Conservation (phyloP, 148 eudicot genomes). For the Euryodendron excelsum region DNA sequence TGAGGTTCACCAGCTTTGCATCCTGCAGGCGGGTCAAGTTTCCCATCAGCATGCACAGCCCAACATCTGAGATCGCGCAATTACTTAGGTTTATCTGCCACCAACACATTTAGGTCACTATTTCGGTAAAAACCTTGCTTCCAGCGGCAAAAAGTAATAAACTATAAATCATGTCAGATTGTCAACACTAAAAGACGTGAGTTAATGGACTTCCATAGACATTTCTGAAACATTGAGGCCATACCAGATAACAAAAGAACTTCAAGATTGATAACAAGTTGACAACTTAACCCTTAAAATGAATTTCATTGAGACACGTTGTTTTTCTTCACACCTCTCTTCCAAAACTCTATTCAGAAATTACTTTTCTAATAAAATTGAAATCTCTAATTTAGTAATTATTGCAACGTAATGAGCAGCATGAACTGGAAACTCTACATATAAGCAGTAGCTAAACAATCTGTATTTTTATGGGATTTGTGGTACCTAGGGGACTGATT, state of each 20-base stretch:
- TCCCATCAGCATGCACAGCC: constrained; percentile 64
- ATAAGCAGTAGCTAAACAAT: background rate
- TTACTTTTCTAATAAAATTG: background rate
- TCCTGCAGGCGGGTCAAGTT: constrained; percentile 68
- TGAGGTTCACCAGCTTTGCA: constrained; percentile 61
- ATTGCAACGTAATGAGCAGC: background rate
- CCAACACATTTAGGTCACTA: constrained; percentile 18
- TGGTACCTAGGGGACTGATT: background rate
- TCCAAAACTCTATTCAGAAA: no score
- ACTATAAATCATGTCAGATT: background rate
- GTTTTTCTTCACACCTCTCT: background rate
- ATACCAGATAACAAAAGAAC: background rate
- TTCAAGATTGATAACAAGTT: background rate
- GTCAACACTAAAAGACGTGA: background rate
- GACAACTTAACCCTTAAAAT: background rate
- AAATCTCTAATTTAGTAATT: background rate
- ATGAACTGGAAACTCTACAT: background rate
- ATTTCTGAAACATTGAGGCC: background rate
- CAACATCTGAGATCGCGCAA: constrained; percentile 58
- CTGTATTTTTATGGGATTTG: background rate
- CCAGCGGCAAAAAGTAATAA: background rate
- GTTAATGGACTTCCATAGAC: background rate
- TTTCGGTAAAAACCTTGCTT: background rate
- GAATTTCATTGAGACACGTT: background rate
- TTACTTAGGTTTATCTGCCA: constrained; percentile 65